Evolutionary conservation across 2,329 filamentous ascomycete genomes (phyloP).

Genomic region (Ophiostoma sp.): DNA sequence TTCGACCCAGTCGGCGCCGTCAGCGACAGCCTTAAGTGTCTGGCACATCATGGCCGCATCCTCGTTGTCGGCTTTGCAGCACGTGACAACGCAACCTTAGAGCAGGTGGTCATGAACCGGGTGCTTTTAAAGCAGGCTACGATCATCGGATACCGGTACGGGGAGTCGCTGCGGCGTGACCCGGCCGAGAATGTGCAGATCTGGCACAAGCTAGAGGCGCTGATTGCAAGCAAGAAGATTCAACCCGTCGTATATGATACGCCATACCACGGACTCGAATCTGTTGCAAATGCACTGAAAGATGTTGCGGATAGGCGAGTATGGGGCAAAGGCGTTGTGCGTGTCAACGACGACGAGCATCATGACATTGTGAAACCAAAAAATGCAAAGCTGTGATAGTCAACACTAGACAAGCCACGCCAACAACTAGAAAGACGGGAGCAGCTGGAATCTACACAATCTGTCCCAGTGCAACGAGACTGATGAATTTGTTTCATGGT

Average conservation of each 20-base stretch:
- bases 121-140: background rate
- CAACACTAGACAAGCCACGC: too few species aligned
- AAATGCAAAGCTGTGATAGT: background rate
- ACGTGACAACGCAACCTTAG: background rate
- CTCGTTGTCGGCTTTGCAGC: background rate
- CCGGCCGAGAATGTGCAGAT: slow-evolving; percentile 24
- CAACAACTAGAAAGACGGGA: too few species aligned
- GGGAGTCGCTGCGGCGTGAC: background rate
- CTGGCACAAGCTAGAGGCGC: background rate
- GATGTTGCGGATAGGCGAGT: background rate
- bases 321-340: background rate
- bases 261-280: background rate
- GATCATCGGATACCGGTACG: background rate
- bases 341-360: background rate
- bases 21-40: slow-evolving; percentile 47
- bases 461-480: background rate
- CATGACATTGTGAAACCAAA: background rate
- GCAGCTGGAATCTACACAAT: background rate
- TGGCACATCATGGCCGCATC: slow-evolving; percentile 44
- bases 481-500: slow-evolving; percentile 4
- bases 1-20: slow-evolving; percentile 55
- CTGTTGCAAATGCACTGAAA: background rate
- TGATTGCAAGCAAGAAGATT: background rate
- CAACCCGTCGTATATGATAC: background rate
- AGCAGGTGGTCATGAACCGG: background rate